Evolutionary conservation across 2,329 filamentous ascomycete species (phyloP), one percentile per base, ranked within the genome.

Genomic region (Lachnellula occidentalis): DNA sequence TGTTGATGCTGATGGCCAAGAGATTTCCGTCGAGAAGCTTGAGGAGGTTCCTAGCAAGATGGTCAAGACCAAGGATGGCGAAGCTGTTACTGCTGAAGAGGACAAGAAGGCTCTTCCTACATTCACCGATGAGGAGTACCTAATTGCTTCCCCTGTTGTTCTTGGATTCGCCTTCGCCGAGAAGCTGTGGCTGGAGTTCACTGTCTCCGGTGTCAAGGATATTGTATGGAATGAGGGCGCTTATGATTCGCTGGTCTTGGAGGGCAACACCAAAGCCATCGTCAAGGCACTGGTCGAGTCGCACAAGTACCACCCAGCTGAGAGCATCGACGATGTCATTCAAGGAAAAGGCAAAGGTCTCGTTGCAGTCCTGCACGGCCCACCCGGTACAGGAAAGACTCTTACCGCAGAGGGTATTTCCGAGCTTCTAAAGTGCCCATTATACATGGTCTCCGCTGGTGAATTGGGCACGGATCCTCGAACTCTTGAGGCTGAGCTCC

Each of bases 111-210:
- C 62, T 15, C 58, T 69, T 3, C 78, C 78, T 1, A 75, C 80
- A 19, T 92, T 94, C 68, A 87, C 80, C 0, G 88, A 94, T 48
- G 90, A 95, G 58, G 88, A 96, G 62, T 86, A 94, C 22, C 75
- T 96, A 5, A 86, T 95, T 48, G 85, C 90, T 2, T 92, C 88
- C 2, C 87, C 91, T 0, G 85, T 95, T 0, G 88, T 95, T 0
- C 79, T 95, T 1, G 92, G 91, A 0, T 96, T 95, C 64, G 83
- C 89, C 1, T 95, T 96, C 69, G 83, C 82, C 1, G 90, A 95
- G 71, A 96, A 95, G 72, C 76, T 90, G 9, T 96, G 91, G 92
- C 79, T 95, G 0, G 90, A 96, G 68, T 90, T 96, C 64, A 85
- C 84, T 0, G 85, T 96, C 19, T 88, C 87, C 0, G 85, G 86